Evolutionary conservation across 148 eudicot genomes (phyloP), one percentile per base, ranked within the genome.

Genomic region (Mesembryanthemum crystallinum): DNA sequence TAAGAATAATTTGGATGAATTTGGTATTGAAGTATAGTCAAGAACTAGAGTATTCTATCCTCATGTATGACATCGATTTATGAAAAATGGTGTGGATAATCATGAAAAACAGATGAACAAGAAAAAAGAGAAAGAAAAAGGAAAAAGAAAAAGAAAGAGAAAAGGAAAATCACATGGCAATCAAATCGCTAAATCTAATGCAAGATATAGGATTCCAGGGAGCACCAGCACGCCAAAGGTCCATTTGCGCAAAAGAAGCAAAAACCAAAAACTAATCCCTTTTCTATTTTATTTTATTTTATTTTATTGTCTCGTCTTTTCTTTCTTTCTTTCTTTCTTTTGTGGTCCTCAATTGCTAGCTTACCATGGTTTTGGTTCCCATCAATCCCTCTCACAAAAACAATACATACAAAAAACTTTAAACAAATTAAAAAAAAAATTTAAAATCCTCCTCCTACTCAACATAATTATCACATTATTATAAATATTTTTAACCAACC

Each of bases 301-400:
- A n/a, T n/a, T n/a, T n/a, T n/a, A n/a, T n/a, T n/a, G n/a, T n/a
- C n/a, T n/a, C n/a, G n/a, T n/a, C 39, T 2, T 6, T 6, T 6
- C 6, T 35, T 2, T 35, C 6, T 28, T 20, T 39, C 14, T 45
- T 11, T 12, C 14, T 45, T 45, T n/a, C 8, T 18, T 32, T 33
- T 68, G 67, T 77, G 68, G 74, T 77, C 68, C 68, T 29, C 32
- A 0, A 45, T 67, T 27, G 20, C 27, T 57, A 27, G 33, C 42
- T n/a, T 20, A 5, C 52, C 45, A 65, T 65, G 27, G 66, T 58
- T 76, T 57, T 65, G 27, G 66, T 58, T 76, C 67, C 73, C 68
- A 69, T 69, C 79, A 71, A 69, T 59, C 79, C 49, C 60, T 77
- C 69, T 77, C 79, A 77, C 13, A 59, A 77, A 43, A 69, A 32